Evolutionary conservation across 1,139 yeast genomes (phyloP), one percentile per base, ranked within the genome.

Genomic region (Suhomyces anneliseae): DNA sequence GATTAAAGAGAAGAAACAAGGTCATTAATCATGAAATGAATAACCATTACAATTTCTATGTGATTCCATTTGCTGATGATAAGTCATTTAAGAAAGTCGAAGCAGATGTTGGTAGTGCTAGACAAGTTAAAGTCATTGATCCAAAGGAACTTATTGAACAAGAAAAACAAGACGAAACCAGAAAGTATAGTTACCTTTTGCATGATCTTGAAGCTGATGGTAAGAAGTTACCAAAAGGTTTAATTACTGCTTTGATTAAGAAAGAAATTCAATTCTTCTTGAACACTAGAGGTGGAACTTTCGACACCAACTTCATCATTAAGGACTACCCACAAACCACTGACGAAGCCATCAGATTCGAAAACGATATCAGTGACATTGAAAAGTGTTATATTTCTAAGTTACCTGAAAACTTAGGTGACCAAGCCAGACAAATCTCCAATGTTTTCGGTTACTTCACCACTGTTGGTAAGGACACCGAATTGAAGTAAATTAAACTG

Each of bases 301-400:
- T 68, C 45, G 75, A 72, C 42, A 74, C 79, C 14, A 70, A 75
- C 38, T 73, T 79, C 42, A 57, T 83, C 4, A 58, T 81, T 44
- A 62, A 73, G 34, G 78, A 82, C 57, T 83, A 80, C 55, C 89
- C 90, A 6, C 78, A 72, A 52, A 67, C 72, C 24, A 76, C 85
- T 35, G 77, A 76, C 40, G 89, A 84, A 52, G 87, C 88, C 9
- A 79, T 83, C 48, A 81, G 78, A 55, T 81, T 81, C 55, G 85
- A 81, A 60, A 81, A 79, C 53, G 83, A 80, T 50, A 69, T 81
- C 42, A 72, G 82, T 2, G 73, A 72, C 34, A 67, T 79, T 34
- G 68, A 69, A 41, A 69, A 70, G 40, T 68, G 78, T 52, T 51
- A 78, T 24, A 67, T 79, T 0, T 5, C 40, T 3, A 10, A 40